Evolutionary conservation across 2,329 filamentous ascomycete genomes (phyloP), one percentile per base, ranked within the genome.

Genomic region (Aspergillus pseudoterreus): DNA sequence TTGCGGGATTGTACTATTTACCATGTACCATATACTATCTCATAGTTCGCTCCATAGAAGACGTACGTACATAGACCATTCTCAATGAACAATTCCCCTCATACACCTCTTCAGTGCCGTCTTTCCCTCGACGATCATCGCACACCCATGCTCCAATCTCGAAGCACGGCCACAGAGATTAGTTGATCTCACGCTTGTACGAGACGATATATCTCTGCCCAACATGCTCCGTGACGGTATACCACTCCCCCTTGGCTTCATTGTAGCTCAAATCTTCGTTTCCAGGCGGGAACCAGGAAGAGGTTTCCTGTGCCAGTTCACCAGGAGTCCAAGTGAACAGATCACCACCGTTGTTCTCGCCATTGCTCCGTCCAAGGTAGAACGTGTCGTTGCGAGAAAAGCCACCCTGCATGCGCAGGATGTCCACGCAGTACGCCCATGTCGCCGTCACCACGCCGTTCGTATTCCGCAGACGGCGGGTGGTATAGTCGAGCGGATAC

Each of bases 231-330:
- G 60, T 63, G 15, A 62, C 50, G 9, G 56, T 61, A 39, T 60
- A 58, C 39, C 59, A 60, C 45, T 57, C 56, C 45, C 53, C 46
- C 11, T 45, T 52, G 2, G 53, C 54, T 11, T 63, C 61, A 53
- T 71, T 63, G 48, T 63, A 71, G 43, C 62, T 69, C 55, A 70
- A 21, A 45, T 71, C 69, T 54, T 71, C 66, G 24, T 67, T 59
- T 4, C 66, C 62, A 1, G 57, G 57, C 6, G 65, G 66, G 4
- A 64, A 58, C 42, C 61, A 42, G 2, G 39, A 42, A 9, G 15
- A 22, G 19, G 11, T 22, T 19, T 21, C 6, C 27, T 30, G 8
- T 42, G 54, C 4, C 24, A 6, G 12, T 15, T 54, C 53, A 1
- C 68, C 70, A 1, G 65, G 61, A 9, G 60, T 45, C 68, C 68